Conservation (phyloP, 257 asterid species). For the Nicotiana sylvestris region DNA sequence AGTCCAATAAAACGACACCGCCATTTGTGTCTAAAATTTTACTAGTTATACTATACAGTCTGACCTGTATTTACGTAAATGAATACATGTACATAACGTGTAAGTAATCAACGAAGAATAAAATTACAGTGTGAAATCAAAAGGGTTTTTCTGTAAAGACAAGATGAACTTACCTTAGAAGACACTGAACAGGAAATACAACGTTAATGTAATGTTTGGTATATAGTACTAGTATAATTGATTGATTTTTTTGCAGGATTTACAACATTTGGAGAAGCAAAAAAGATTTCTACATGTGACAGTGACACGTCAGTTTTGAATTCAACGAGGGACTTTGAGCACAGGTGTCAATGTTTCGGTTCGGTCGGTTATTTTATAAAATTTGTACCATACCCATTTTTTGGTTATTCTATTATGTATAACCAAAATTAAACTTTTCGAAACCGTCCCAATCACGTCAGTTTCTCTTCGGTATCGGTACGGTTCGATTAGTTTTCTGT, state of each 20-base stretch:
- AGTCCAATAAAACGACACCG: conserved; percentile 1
- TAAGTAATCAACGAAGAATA: not conserved
- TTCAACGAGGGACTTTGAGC: not conserved
- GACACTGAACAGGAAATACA: not conserved
- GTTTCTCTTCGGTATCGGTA: too few relatives aligned
- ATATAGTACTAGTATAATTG: not conserved
- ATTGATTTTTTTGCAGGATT: too few relatives aligned
- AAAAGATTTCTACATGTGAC: not conserved
- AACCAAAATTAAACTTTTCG: too few relatives aligned
- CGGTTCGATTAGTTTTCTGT: too few relatives aligned
- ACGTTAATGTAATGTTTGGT: not conserved
- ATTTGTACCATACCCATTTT: too few relatives aligned
- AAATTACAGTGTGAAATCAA: not conserved
- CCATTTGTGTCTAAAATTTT: not conserved
- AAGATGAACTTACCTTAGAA: not conserved
- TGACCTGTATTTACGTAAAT: not conserved
- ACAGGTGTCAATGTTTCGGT: too few relatives aligned
- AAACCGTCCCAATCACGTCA: too few relatives aligned
- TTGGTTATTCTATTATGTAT: too few relatives aligned
- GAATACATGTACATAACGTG: not conserved
- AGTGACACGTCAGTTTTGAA: not conserved
- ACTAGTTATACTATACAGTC: not conserved
- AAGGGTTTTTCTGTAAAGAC: not conserved
- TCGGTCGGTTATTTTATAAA: too few relatives aligned
- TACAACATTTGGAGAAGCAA: not conserved